phyloP scores from a whole-genome alignment of 2,329 filamentous ascomycete species.

The Colletotrichum sp. region DNA sequence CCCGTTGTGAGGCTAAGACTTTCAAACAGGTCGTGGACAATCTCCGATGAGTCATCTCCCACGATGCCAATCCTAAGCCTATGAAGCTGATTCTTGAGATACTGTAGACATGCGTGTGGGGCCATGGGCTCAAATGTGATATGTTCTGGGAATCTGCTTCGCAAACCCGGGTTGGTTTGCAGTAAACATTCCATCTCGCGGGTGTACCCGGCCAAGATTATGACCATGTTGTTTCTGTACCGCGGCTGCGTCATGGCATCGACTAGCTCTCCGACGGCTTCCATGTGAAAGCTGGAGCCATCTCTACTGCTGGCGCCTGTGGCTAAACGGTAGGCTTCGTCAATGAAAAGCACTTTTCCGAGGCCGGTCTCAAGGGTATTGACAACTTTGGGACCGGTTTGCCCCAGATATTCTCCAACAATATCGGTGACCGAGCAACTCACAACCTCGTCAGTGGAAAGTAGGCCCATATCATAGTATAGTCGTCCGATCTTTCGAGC shows the following conservation, averaged over 20 bases:
- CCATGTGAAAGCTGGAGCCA: constrained; percentile 47
- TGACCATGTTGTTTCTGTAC: constrained; percentile 52
- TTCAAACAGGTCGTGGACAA: constrained; percentile 33
- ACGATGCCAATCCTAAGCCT: neutral
- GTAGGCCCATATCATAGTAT: constrained; percentile 63
- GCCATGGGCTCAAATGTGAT: constrained; percentile 7
- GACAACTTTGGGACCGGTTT: constrained; percentile 61
- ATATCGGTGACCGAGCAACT: constrained; percentile 61
- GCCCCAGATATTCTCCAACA: constrained; percentile 59
- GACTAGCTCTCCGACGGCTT: constrained; percentile 33
- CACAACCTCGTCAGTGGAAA: constrained; percentile 55
- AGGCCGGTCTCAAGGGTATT: constrained; percentile 54
- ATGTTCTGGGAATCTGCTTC: constrained; percentile 48
- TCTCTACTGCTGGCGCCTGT: constrained; percentile 6
- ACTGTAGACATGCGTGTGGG: constrained; percentile 15
- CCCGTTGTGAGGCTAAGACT: constrained; percentile 44
- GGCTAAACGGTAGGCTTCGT: constrained; percentile 59
- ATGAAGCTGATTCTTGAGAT: constrained; percentile 32
- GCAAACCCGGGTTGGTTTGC: constrained; percentile 54
- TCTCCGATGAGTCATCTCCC: neutral
- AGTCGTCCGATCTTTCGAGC: constrained; percentile 63
- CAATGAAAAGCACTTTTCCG: constrained; percentile 61
- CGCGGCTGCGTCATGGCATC: constrained; percentile 39
- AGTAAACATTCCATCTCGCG: constrained; percentile 57
- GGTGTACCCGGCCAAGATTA: constrained; percentile 62